A percentile compares a stretch with the other conserved stretches of the same genome.
phyloP scores from a whole-genome alignment of 78 protist species.

The Dictyostelium intermedium region DNA sequence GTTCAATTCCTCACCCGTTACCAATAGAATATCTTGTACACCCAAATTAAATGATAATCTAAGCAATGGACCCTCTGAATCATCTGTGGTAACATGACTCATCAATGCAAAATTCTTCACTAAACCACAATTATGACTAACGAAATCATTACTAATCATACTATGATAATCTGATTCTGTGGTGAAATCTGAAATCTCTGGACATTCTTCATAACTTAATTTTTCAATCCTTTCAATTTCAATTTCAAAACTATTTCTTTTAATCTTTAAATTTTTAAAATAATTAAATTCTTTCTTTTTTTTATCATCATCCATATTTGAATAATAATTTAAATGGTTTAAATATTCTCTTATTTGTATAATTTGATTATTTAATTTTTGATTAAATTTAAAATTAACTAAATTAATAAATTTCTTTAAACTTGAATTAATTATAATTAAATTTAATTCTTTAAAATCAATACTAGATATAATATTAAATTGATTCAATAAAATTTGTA shows the following conservation, averaged over 20 bases:
- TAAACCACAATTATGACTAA: slow-evolving; percentile 90
- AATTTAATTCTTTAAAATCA: neutral
- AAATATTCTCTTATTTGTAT: slow-evolving; percentile 24
- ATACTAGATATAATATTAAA: neutral
- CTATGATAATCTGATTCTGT: slow-evolving; percentile 29
- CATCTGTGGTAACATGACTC: slow-evolving; percentile 96
- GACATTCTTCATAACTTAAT: neutral
- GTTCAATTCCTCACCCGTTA: slow-evolving; percentile 73
- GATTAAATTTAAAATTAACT: neutral
- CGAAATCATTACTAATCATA: slow-evolving; percentile 29
- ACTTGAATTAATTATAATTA: neutral
- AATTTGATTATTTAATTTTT: neutral
- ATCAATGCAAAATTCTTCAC: slow-evolving; percentile 99
- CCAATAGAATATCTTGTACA: slow-evolving; percentile 43
- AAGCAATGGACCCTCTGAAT: slow-evolving; percentile 46
- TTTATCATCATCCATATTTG: neutral
- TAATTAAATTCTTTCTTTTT: neutral
- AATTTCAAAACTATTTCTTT: neutral
- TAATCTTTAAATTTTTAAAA: neutral
- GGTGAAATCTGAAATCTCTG: slow-evolving; percentile 74
- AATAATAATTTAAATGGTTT: neutral
- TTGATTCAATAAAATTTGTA: neutral
- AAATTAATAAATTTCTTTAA: neutral
- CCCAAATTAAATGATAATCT: slow-evolving; percentile 64
- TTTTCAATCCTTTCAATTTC: neutral